A percentile compares a stretch with the other conserved stretches of the same genome.
Conservation (phyloP, 2,329 filamentous ascomycete species). For the Fusarium concolor region DNA sequence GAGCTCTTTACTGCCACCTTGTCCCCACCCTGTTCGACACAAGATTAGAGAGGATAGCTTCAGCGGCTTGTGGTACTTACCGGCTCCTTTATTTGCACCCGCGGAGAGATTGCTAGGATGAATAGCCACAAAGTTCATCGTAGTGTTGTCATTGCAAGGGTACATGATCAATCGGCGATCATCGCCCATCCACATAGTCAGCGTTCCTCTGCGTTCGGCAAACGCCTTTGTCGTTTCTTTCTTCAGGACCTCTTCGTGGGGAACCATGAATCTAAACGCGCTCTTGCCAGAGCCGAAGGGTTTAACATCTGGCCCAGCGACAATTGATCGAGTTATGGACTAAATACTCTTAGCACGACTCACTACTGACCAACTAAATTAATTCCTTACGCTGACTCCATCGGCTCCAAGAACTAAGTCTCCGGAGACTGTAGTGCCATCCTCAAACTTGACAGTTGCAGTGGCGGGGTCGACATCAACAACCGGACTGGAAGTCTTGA, state of each 20-base stretch:
- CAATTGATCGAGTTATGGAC: conserved; percentile 42
- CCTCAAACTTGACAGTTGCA: conserved; percentile 58
- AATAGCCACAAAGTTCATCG: conserved; percentile 63
- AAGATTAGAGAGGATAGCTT: not conserved
- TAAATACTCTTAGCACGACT: conserved; percentile 4
- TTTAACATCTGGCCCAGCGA: conserved; percentile 40
- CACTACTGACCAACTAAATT: too few relatives aligned
- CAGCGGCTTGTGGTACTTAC: not conserved
- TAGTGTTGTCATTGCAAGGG: conserved; percentile 57
- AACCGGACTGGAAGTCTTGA: conserved; percentile 57
- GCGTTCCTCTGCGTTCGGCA: conserved; percentile 15
- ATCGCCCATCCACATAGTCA: conserved; percentile 54
- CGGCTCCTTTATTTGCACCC: conserved; percentile 12
- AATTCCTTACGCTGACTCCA: conserved; percentile 58
- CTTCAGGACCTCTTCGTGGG: conserved; percentile 50
- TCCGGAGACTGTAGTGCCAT: conserved; percentile 56
- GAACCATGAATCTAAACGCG: conserved; percentile 66
- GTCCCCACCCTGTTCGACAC: conserved; percentile 53
- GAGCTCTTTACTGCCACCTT: conserved; percentile 50
- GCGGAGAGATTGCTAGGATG: conserved; percentile 53
- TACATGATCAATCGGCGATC: conserved; percentile 61
- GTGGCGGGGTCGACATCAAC: conserved; percentile 55
- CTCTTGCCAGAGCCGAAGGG: conserved; percentile 63
- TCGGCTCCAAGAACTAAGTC: conserved; percentile 67
- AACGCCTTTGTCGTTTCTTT: conserved; percentile 35